phyloP scores from a whole-genome alignment of 1,284 basidiomycete genomes.

The Apiotrichum laibachii region DNA sequence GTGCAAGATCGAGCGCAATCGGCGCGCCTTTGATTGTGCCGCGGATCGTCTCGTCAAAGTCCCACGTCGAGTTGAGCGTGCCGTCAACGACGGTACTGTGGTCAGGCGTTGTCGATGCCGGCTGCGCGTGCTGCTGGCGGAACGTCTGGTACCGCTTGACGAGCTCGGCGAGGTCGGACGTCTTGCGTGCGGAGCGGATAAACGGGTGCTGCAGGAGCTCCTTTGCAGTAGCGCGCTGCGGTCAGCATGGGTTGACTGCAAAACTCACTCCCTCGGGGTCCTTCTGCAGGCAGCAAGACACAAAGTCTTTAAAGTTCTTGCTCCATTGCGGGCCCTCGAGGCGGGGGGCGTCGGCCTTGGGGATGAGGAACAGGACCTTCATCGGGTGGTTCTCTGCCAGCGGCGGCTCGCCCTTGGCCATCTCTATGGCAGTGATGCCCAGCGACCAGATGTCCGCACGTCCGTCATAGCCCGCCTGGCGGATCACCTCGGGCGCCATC shows the following conservation, averaged over 20 bases:
- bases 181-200: slow-evolving; percentile 77
- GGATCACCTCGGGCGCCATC: slow-evolving; percentile 99
- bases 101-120: slow-evolving; percentile 45
- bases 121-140: slow-evolving; percentile 57
- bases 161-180: slow-evolving; percentile 76
- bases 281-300: slow-evolving; percentile 86
- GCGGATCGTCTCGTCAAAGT: slow-evolving; percentile 66
- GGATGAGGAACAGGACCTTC: slow-evolving; percentile 87
- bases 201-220: slow-evolving; percentile 91
- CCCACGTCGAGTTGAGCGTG: slow-evolving; percentile 70
- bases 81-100: slow-evolving; percentile 24
- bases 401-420: slow-evolving; percentile 90
- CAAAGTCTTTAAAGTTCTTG: slow-evolving; percentile 86
- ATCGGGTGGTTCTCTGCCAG: slow-evolving; percentile 83
- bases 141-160: slow-evolving; percentile 69
- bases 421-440: slow-evolving; percentile 91
- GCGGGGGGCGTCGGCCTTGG: slow-evolving; percentile 80
- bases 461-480: slow-evolving; percentile 93
- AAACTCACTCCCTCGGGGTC: slow-evolving; percentile 70
- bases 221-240: slow-evolving; percentile 79
- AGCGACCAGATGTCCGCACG: slow-evolving; percentile 97
- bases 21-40: slow-evolving; percentile 67
- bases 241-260: slow-evolving; percentile 4
- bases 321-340: slow-evolving; percentile 63
- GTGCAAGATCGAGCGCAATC: slow-evolving; percentile 50